phyloP scores from a whole-genome alignment of 768 basidiomycete genomes.

The Hericium erinaceus region DNA sequence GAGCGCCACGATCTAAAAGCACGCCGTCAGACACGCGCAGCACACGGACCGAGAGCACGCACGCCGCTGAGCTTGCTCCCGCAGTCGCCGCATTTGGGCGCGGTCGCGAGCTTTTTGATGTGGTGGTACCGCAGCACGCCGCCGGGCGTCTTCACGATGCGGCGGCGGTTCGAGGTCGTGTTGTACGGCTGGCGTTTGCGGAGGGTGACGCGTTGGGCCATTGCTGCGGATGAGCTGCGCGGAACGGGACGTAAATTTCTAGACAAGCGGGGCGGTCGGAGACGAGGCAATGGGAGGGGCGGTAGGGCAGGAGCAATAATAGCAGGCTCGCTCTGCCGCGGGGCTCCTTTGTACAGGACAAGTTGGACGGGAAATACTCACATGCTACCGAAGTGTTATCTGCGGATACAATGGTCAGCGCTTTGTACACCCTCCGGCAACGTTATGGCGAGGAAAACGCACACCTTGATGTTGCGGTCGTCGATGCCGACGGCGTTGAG shows the following conservation, averaged over 20 bases:
- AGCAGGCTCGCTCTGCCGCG: no score
- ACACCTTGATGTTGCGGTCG: neutral
- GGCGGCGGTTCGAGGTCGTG: constrained; percentile 92
- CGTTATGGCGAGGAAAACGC: neutral
- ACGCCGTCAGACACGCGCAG: neutral
- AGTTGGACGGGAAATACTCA: no score
- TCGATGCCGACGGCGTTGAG: neutral
- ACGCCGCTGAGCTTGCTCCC: constrained; percentile 91
- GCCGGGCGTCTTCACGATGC: constrained; percentile 96
- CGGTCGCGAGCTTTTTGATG: constrained; percentile 85
- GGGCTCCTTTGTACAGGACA: no score
- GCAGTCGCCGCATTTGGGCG: constrained; percentile 98
- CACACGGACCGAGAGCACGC: constrained; percentile 25
- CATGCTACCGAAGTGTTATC: no score
- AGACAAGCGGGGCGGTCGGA: no score
- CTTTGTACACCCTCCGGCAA: no score
- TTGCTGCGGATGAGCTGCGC: constrained; percentile 25
- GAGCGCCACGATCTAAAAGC: constrained; percentile 76
- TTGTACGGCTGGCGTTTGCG: constrained; percentile 98
- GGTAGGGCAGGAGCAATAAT: no score
- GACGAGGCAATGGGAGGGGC: no score
- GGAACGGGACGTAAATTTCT: neutral
- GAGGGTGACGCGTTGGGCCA: constrained; percentile 99
- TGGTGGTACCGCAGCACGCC: constrained; percentile 98
- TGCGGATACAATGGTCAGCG: no score